These are phyloP conservation scores for Echium plantagineum DNA, from an alignment of 257 asterid species.

Conservation along the genomic window DNA sequence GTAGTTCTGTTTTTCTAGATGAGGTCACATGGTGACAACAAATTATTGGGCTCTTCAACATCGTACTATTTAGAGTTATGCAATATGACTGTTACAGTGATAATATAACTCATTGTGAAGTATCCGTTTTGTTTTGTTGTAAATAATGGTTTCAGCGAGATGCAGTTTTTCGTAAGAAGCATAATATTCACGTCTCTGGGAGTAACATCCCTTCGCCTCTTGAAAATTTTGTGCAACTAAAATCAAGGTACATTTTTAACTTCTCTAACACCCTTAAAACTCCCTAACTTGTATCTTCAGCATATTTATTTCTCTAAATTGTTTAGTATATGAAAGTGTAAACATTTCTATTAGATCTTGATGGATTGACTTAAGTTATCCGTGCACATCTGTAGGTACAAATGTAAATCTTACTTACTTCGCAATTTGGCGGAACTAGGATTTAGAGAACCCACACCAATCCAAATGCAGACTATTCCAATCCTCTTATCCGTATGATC, in stretches of 20 bases:
- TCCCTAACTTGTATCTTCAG: too few relatives aligned
- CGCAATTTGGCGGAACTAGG: constrained; percentile 63
- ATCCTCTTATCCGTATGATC: constrained; percentile 73
- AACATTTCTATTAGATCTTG: neutral
- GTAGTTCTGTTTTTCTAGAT: neutral
- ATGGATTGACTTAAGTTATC: constrained; percentile 1
- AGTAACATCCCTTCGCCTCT: constrained; percentile 80
- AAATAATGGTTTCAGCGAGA: constrained; percentile 45
- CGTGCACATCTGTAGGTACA: constrained; percentile 41
- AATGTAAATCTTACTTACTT: constrained; percentile 49
- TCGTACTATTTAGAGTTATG: neutral
- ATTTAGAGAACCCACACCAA: constrained; percentile 82
- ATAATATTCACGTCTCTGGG: constrained; percentile 83
- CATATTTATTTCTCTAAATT: too few relatives aligned
- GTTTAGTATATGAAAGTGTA: too few relatives aligned
- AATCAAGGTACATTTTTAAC: constrained; percentile 44
- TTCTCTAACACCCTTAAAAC: too few relatives aligned
- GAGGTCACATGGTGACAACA: neutral
- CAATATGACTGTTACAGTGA: neutral
- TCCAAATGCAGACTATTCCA: constrained; percentile 97
- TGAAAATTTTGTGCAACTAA: constrained; percentile 49
- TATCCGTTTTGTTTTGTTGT: constrained; percentile 7
- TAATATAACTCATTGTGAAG: neutral
- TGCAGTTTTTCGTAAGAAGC: constrained; percentile 58
- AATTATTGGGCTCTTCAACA: neutral